These are phyloP conservation scores for Chalciporus chontae DNA, from an alignment of 768 basidiomycete species.

Conservation along the genomic window DNA sequence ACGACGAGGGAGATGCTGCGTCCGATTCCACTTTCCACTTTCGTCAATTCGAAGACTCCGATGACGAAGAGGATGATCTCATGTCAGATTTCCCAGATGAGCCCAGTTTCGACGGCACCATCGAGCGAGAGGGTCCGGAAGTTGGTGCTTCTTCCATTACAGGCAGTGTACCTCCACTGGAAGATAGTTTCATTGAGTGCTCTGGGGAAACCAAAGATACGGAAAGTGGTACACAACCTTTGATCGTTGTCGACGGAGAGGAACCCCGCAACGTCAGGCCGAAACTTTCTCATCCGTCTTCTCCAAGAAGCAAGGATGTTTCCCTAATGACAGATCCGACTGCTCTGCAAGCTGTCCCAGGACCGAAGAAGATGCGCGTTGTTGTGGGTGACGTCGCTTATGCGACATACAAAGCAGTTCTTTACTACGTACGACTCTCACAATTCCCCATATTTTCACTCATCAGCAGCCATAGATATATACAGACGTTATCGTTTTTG, in stretches of 20 bases:
- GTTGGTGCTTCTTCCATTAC: background rate
- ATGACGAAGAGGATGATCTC: constrained; percentile 49
- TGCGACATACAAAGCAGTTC: constrained; percentile 58
- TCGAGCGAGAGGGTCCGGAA: constrained; percentile 22
- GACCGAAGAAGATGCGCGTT: constrained; percentile 52
- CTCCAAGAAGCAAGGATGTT: constrained; percentile 30
- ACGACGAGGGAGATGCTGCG: constrained; percentile 41
- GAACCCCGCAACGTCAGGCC: constrained; percentile 28
- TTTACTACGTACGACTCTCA: constrained; percentile 66
- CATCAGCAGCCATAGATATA: constrained; percentile 53
- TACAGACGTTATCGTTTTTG: constrained; percentile 80
- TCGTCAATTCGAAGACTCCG: constrained; percentile 46
- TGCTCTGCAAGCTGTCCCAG: constrained; percentile 20
- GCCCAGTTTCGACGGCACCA: constrained; percentile 27
- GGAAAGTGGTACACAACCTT: background rate
- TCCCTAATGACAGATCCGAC: constrained; percentile 16
- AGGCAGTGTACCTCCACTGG: constrained; percentile 3
- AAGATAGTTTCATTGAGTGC: constrained; percentile 1
- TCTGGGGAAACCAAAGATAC: background rate
- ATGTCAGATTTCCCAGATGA: constrained; percentile 33
- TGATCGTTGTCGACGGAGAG: constrained; percentile 5
- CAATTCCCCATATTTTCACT: background rate
- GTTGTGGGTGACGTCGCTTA: constrained; percentile 58
- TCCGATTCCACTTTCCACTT: constrained; percentile 45
- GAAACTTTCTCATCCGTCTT: constrained; percentile 39